Evolutionary conservation across 106 monocot genomes (phyloP), one percentile per base, ranked within the genome.

Genomic region (Ottelia alismoides): DNA sequence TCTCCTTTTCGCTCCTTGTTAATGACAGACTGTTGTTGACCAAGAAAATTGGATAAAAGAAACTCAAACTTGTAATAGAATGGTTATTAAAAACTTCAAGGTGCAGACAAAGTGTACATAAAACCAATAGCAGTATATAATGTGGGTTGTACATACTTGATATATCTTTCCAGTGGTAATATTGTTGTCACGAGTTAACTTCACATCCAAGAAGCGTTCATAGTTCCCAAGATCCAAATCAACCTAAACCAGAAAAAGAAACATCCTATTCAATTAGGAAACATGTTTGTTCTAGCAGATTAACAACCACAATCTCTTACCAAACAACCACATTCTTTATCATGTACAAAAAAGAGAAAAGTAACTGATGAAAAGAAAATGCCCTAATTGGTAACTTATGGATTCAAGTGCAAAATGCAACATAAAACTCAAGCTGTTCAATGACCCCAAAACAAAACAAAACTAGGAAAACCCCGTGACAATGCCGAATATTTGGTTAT

Each of bases 1-100:
- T 78, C 78, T 45, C 78, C 78, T 47, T 23, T 78, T 46, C 78
- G 58, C 52, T 78, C 78, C 60, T 78, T 78, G 60, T 78, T 14
- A 44, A 78, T 69, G 49, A 78, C 78, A 69, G 64, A 60, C 78
- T 78, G 27, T 45, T 27, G 29, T 28, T 30, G 26, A 3, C 27
- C 17, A 53, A 22, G 11, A 19, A 52, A 12, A 52, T 30, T 16
- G 40, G 17, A 30, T 26, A 28, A 24, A n/a, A 2, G 14, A 49
- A 50, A 22, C 0, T 0, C 32, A 40, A 35, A 21, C n/a, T 23
- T 31, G 17, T 56, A 57, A 44, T 1, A 6, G 0, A 20, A 17
- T 17, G 10, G 5, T 31, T 26, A 28, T 22, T 20, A 11, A 30
- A 20, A 32, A 59, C n/a, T n/a, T n/a, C n/a, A n/a, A n/a, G n/a